Evolutionary conservation across 768 basidiomycete species (phyloP), one percentile per base, ranked within the genome.

Genomic region (Rhizopogon rudus): DNA sequence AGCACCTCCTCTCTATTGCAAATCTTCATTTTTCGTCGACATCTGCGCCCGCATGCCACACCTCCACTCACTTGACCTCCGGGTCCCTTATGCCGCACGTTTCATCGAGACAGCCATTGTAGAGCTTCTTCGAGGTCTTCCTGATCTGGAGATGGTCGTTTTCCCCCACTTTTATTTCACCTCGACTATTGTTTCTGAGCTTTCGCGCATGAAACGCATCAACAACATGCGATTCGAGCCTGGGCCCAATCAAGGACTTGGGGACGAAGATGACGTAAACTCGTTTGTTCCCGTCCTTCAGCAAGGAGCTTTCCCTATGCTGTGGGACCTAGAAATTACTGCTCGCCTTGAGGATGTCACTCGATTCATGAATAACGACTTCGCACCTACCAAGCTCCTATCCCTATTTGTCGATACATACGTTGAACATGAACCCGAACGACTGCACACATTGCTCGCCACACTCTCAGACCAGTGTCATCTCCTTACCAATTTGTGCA

Each of bases 81-180:
- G 76, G 2, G 75, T 79, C 42, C 28, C 59, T 0, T 70, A 74
- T 20, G 65, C 79, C 10, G 74, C 78, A 42, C 58, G 58, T 17
- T 57, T 64, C 6, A 75, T 83, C 33, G 76, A 83, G 44, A 52
- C 51, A 1, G 71, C 74, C 31, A 64, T 80, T n/a, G 57, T 71
- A 16, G 55, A 70, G 14, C 70, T 86, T 9, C 45, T 83, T 9
- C 54, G 56, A 13, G 68, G 67, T 22, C 67, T 83, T 4, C 68
- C 71, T 8, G 75, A 76, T 52, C 73, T 86, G 20, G 69, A 73
- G 40, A 76, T 71, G 60, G 63, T 84, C 43, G 68, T 75, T 9
- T 67, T 85, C 2, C 84, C 85, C 0, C 73, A 77, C 5, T 86
- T 75, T 57, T 75, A 75, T 45, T 58, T 79, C 8, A 84, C 82